These are phyloP conservation scores for Xylaria palmicola DNA, from an alignment of 495 filamentous ascomycete species.

Conservation along the genomic window DNA sequence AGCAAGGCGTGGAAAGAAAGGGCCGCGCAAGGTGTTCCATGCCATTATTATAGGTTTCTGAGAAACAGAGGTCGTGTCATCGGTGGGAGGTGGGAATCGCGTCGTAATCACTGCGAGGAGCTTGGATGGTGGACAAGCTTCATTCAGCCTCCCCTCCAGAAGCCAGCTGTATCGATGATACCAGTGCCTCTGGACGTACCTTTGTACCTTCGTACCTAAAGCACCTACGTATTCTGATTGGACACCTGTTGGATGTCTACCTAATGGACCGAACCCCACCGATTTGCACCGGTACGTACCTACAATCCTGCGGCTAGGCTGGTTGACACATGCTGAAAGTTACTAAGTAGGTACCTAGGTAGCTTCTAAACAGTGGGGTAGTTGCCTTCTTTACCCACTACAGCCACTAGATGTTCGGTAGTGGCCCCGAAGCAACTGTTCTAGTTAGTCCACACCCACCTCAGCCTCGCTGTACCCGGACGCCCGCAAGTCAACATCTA, in stretches of 20 bases:
- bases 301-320: no score
- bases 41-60: conserved; percentile 3
- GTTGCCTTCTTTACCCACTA: background rate
- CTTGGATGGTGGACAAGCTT: background rate
- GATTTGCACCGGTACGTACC: background rate
- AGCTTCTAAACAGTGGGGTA: background rate
- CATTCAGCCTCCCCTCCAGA: conserved; percentile 3
- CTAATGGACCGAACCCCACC: no score
- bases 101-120: background rate
- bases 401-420: no score
- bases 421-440: no score
- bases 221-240: no score
- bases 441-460: background rate
- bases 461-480: background rate
- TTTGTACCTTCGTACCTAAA: background rate
- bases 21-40: background rate
- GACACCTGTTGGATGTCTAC: no score
- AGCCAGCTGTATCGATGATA: no score
- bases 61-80: no score
- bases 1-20: conserved; percentile 18
- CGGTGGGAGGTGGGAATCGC: background rate
- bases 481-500: background rate
- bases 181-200: no score
- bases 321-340: no score
- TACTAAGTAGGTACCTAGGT: background rate